Conservation (phyloP, 2,329 filamentous ascomycete genomes). For the Trichoderma sp. region DNA sequence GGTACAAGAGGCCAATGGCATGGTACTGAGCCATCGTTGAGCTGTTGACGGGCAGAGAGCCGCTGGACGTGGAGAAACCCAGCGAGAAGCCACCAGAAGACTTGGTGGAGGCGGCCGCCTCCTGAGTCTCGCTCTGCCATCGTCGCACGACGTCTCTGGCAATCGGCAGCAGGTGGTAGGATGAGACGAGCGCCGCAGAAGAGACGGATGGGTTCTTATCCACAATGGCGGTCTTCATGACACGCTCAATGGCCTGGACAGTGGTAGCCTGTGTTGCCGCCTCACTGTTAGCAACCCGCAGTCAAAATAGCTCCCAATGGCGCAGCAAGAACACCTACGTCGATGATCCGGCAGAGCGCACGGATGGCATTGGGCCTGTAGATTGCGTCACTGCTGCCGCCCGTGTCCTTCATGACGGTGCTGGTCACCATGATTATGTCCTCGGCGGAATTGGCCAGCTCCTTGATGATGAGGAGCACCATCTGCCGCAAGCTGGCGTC, state of each 20-base stretch:
- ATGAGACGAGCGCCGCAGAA: conserved; percentile 91
- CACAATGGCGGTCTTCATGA: conserved; percentile 98
- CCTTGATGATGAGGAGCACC: conserved; percentile 98
- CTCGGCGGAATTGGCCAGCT: conserved; percentile 89
- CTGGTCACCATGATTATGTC: conserved; percentile 99
- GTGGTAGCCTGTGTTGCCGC: conserved; percentile 66
- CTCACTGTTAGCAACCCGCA: conserved; percentile 18
- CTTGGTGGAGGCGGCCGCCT: conserved; percentile 87
- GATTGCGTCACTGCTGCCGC: conserved; percentile 87
- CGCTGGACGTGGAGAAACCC: conserved; percentile 79
- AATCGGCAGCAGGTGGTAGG: conserved; percentile 95
- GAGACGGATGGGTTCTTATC: conserved; percentile 98
- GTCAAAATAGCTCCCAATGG: conserved; percentile 19
- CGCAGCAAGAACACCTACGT: conserved; percentile 56
- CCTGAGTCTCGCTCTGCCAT: conserved; percentile 98
- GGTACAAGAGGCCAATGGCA: conserved; percentile 93
- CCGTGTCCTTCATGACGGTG: conserved; percentile 99
- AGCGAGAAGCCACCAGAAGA: conserved; percentile 86
- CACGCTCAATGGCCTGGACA: conserved; percentile 94
- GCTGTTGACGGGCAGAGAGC: conserved; percentile 76
- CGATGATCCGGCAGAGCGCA: conserved; percentile 92
- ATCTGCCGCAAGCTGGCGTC: conserved; percentile 97
- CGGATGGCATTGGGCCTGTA: conserved; percentile 95
- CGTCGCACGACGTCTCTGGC: conserved; percentile 91
- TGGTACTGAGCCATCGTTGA: conserved; percentile 99